Evolutionary conservation across 2,329 filamentous ascomycete genomes (phyloP).

Genomic region (Aspergillus intermedius): DNA sequence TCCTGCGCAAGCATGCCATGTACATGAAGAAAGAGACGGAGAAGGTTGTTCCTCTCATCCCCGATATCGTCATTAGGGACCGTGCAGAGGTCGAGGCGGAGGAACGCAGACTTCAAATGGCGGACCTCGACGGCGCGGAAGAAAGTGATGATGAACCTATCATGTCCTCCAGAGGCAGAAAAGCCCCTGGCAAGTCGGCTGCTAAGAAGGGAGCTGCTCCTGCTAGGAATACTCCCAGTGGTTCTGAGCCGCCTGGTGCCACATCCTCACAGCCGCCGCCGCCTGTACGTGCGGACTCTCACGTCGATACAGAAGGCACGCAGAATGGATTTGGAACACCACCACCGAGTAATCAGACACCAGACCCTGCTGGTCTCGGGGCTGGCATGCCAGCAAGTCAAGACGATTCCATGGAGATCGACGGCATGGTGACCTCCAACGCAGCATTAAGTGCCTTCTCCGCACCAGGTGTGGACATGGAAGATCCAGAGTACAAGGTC

Average conservation of each 20-base stretch:
- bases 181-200: constrained; percentile 69
- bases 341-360: constrained; percentile 69
- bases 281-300: constrained; percentile 61
- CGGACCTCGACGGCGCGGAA: constrained; percentile 75
- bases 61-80: constrained; percentile 82
- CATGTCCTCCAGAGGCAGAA: constrained; percentile 91
- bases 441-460: constrained; percentile 61
- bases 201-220: constrained; percentile 57
- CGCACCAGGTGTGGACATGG: constrained; percentile 71
- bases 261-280: constrained; percentile 45
- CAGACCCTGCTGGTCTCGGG: constrained; percentile 63
- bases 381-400: constrained; percentile 59
- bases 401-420: constrained; percentile 78
- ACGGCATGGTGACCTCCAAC: constrained; percentile 61
- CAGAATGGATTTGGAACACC: constrained; percentile 81
- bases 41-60: constrained; percentile 90
- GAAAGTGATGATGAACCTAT: constrained; percentile 97
- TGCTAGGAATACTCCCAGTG: constrained; percentile 67
- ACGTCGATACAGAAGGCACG: constrained; percentile 65
- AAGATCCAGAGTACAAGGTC: constrained; percentile 86
- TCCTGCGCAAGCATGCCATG: constrained; percentile 83
- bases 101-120: constrained; percentile 69
- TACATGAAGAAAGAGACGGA: constrained; percentile 97
- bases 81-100: constrained; percentile 91
- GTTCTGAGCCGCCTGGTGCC: constrained; percentile 65